Evolutionary conservation across 768 basidiomycete genomes (phyloP).

Genomic region (Goffeauzyma gilvescens): DNA sequence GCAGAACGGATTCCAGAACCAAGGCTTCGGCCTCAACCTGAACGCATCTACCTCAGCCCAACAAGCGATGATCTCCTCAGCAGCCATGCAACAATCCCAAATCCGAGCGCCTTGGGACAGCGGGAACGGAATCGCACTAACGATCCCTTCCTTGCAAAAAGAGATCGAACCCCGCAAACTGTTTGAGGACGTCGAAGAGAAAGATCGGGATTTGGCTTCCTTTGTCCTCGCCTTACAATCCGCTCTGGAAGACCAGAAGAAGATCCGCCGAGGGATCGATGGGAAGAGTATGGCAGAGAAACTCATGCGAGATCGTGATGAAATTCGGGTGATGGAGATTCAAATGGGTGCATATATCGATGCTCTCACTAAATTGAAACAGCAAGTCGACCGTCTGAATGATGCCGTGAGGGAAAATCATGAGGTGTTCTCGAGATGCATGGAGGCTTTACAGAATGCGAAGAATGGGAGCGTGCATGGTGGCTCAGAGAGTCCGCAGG

Average conservation of each 20-base stretch:
- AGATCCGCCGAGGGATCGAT: slow-evolving; percentile 4
- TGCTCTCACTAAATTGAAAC: slow-evolving; percentile 3
- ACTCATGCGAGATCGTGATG: slow-evolving; percentile 4
- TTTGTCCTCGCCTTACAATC: not conserved
- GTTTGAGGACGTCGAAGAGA: slow-evolving; percentile 10
- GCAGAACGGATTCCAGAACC: no score
- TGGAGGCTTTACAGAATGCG: slow-evolving; percentile 4
- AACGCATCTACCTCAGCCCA: no score
- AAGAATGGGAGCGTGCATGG: slow-evolving; percentile 4
- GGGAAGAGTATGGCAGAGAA: slow-evolving; percentile 2
- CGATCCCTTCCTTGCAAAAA: slow-evolving; percentile 1
- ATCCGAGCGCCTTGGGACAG: slow-evolving; percentile 5
- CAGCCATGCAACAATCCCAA: slow-evolving; percentile 7
- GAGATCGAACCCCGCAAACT: slow-evolving; percentile 6
- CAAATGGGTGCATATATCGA: not conserved
- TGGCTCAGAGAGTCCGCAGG: slow-evolving; percentile 3
- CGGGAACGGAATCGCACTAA: slow-evolving; percentile 4
- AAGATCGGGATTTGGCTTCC: slow-evolving; percentile 2
- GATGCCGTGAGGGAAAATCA: not conserved
- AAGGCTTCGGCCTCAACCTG: no score
- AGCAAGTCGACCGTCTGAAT: slow-evolving; percentile 1
- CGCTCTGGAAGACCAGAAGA: slow-evolving; percentile 1
- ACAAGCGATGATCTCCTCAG: no score
- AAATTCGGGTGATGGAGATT: not conserved
- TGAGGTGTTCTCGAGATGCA: slow-evolving; percentile 4